Base-by-base conservation (phyloP, 2,329 filamentous ascomycete genomes). In the Aspergillus chevalieri region DNA sequence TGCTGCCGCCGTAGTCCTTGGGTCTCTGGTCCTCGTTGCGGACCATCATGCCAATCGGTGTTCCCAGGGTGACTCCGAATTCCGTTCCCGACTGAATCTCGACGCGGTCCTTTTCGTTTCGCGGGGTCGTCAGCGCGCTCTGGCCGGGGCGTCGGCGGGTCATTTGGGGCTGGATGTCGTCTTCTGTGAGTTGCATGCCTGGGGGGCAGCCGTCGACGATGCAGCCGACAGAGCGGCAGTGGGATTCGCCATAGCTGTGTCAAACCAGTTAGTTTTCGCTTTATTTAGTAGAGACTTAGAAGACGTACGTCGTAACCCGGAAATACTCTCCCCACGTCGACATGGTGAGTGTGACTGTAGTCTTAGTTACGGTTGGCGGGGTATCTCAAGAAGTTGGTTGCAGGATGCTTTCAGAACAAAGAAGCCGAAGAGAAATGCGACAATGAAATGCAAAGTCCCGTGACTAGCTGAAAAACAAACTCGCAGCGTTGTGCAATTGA, bases 191-290 rank as follows among this genome's bases (percentile, higher is more conserved):
- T 62, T 84, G 76, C 78, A 97, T 85, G 62, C 89, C 88, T 12
- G 93, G 91, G 33, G 92, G 93, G 65, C 84, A 87, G 61, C 90
- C 90, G 68, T 97, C 92, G 72, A 97, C 85, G 64, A 97, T 96
- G 76, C 89, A 94, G 65, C 90, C 91, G 63, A 97, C 90, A 28
- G 87, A 92, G 64, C 85, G 86, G 76, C 92, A 94, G 75, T 96
- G 92, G 50, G 88, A 94, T 72, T 91, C 87, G 68, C 87, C 87
- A 75, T 88, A 88, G 65, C 82, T 67, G 46, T 49, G 44, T 63
- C 47, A 62, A 64, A 65, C 50, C 43, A 49, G 34, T 17, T 41
- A 57, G 2, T 5, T 9, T 19, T 15, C 10, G n/a, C 6, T 19
- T 19, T 12, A 6, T 30, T 17, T 22, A 26, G 33, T 30, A 43